Evolutionary conservation across 2,329 filamentous ascomycete genomes (phyloP).

Genomic region (Neoarthrinium moseri): DNA sequence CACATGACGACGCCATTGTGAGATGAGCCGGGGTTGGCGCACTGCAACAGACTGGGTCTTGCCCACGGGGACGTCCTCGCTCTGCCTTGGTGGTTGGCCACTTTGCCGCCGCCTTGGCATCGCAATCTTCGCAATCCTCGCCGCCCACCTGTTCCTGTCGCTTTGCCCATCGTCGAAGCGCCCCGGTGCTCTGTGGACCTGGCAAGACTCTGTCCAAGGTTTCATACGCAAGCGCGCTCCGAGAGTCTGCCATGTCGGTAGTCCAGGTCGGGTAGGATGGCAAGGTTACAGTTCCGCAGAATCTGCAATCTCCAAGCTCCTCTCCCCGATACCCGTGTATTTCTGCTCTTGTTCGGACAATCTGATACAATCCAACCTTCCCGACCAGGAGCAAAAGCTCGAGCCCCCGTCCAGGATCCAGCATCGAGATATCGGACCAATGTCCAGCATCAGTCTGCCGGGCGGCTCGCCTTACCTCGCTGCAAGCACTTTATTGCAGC

Average conservation of each 20-base stretch:
- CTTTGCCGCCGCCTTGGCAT: slow-evolving; percentile 9
- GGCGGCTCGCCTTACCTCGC: neutral
- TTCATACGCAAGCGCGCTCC: neutral
- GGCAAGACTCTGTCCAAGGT: neutral
- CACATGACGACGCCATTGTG: neutral
- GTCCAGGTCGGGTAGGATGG: too few relatives aligned
- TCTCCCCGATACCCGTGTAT: too few relatives aligned
- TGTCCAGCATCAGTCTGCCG: neutral
- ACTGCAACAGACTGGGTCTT: slow-evolving; percentile 5
- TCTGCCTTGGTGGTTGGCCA: slow-evolving; percentile 8
- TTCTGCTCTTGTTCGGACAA: neutral
- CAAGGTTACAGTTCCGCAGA: too few relatives aligned
- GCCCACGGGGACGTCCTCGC: neutral
- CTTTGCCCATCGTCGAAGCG: neutral
- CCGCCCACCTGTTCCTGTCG: neutral
- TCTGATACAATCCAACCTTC: neutral
- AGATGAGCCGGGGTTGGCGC: neutral
- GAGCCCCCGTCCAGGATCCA: neutral
- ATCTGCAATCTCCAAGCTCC: too few relatives aligned
- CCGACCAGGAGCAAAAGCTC: neutral
- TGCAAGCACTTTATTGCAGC: neutral
- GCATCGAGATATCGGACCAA: neutral
- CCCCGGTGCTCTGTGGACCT: neutral
- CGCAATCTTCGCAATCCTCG: too few relatives aligned
- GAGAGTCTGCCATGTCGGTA: neutral